Evolutionary conservation across 306 rosid species (phyloP), one percentile per base, ranked within the genome.

Genomic region (Lablab purpureus): DNA sequence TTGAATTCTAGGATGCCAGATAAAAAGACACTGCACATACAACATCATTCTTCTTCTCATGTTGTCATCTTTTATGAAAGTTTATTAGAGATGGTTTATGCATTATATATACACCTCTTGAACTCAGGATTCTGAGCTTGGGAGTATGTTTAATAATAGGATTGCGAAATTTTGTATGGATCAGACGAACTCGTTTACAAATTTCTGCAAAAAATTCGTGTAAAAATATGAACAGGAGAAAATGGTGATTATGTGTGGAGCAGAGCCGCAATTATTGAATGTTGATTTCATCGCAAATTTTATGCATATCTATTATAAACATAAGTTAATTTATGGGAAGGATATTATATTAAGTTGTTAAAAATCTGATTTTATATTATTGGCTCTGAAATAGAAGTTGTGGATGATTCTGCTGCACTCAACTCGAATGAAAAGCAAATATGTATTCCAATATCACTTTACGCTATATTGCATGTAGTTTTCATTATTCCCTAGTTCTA

Each of bases 341-440:
- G 7, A 32, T 32, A 4, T 32, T 4, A 32, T 5, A 5, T 34
- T 6, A 34, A 34, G 8, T 34, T 34, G 37, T 34, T 8, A 34
- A 34, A 34, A 34, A 34, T 0, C 6, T 34, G 37, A 34, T 34
- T 34, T 25, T 25, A 25, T 25, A 25, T 25, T 25, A 25, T 25
- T 47, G n/a, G n/a, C n/a, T n/a, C n/a, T n/a, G n/a, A n/a, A n/a
- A n/a, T n/a, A n/a, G n/a, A n/a, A n/a, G n/a, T n/a, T n/a, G n/a
- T n/a, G n/a, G n/a, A n/a, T n/a, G n/a, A n/a, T n/a, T 75, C 63
- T 64, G 8, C 32, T 76, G 62, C 73, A 12, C 71, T 52, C 10
- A 6, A 5, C 50, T 72, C 15, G 17, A 75, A 18, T 52, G 55
- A 3, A 50, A 34, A 18, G n/a, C 17, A 27, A 54, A 37, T 73